These are phyloP conservation scores for Coniferiporia sulphurascens DNA, from an alignment of 1,284 basidiomycete genomes.

Conservation along the genomic window DNA sequence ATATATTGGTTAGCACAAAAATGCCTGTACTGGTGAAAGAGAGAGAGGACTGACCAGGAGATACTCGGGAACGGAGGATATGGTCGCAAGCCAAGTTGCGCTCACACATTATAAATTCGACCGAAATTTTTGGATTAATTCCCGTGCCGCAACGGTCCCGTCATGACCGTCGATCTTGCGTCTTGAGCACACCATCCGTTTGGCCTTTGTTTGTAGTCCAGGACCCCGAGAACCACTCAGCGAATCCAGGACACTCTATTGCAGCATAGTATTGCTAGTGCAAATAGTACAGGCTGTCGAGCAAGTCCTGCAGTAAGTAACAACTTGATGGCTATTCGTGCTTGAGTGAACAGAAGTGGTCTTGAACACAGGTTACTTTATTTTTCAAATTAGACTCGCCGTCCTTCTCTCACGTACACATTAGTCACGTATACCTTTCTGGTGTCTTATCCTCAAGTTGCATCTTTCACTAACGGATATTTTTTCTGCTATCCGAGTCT, in stretches of 20 bases:
- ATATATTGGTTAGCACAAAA: neutral
- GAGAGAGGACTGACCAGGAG: neutral
- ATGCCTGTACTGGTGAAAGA: neutral
- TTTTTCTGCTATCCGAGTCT: too few species aligned
- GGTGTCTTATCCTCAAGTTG: too few species aligned
- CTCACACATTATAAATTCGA: slow-evolving; percentile 3
- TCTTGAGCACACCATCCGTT: neutral
- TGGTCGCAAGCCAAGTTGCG: neutral
- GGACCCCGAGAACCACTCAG: neutral
- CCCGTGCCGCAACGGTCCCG: neutral
- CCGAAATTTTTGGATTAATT: neutral
- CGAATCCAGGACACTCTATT: neutral
- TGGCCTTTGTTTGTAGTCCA: neutral
- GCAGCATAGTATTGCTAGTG: too few species aligned
- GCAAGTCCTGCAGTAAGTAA: too few species aligned
- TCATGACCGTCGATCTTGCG: neutral
- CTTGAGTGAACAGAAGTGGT: too few species aligned
- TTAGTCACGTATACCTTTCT: too few species aligned
- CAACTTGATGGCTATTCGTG: too few species aligned
- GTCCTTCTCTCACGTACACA: too few species aligned
- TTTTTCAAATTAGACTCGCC: too few species aligned
- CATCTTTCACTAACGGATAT: too few species aligned
- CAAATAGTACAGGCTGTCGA: too few species aligned
- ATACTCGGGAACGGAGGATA: neutral
- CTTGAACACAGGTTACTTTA: too few species aligned